phyloP scores from a whole-genome alignment of 2,329 filamentous ascomycete genomes.

The Dendrostoma leiphaemia region DNA sequence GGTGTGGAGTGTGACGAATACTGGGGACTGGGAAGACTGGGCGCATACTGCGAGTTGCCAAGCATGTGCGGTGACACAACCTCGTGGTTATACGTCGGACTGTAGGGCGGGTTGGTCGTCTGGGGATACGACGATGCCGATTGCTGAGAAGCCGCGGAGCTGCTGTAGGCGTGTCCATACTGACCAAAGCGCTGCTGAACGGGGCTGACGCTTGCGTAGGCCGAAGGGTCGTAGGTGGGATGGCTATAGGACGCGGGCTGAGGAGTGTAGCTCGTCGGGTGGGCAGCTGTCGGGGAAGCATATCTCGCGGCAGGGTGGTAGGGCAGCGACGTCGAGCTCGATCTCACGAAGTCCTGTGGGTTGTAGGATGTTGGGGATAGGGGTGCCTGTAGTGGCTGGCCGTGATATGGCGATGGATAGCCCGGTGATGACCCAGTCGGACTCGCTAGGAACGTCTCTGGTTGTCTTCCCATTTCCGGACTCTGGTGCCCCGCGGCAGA shows the following conservation, averaged over 20 bases:
- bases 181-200: slow-evolving; percentile 50
- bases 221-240: slow-evolving; percentile 57
- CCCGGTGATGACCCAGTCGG: slow-evolving; percentile 45
- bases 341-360: slow-evolving; percentile 62
- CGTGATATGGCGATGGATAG: slow-evolving; percentile 52
- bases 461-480: slow-evolving; percentile 33
- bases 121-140: slow-evolving; percentile 34
- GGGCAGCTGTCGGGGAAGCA: slow-evolving; percentile 26
- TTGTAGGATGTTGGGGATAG: slow-evolving; percentile 61
- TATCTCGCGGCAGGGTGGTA: slow-evolving; percentile 45
- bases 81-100: slow-evolving; percentile 19
- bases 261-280: slow-evolving; percentile 31
- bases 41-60: slow-evolving; percentile 34
- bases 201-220: slow-evolving; percentile 48
- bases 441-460: slow-evolving; percentile 65
- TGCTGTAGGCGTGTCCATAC: slow-evolving; percentile 42
- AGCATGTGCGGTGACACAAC: slow-evolving; percentile 12
- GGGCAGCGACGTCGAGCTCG: slow-evolving; percentile 51
- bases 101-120: slow-evolving; percentile 35
- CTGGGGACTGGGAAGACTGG: slow-evolving; percentile 35
- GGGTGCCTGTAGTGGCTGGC: slow-evolving; percentile 41
- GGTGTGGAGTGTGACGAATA: slow-evolving; percentile 28
- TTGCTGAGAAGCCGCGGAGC: slow-evolving; percentile 33
- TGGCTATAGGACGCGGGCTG: slow-evolving; percentile 48
- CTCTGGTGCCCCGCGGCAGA: slow-evolving; percentile 41